Evolutionary conservation across 2,329 filamentous ascomycete species (phyloP).

Genomic region (Mariannaea elegans): DNA sequence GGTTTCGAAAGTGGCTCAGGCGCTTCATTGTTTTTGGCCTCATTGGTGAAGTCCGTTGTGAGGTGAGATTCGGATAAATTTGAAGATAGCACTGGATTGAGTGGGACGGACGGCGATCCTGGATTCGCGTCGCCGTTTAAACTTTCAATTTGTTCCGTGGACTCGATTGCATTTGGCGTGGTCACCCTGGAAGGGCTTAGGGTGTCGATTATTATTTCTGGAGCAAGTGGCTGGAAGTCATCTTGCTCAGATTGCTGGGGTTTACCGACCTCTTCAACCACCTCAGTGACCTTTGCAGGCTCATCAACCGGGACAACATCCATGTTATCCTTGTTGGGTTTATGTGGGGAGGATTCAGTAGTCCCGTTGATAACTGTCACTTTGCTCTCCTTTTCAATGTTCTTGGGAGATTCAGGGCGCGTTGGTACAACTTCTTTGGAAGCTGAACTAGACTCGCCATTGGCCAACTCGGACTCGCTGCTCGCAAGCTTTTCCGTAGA

Average conservation of each 20-base stretch:
- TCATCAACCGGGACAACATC: slow-evolving; percentile 29
- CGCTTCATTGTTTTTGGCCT: slow-evolving; percentile 18
- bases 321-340: slow-evolving; percentile 27
- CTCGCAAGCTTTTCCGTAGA: slow-evolving; percentile 21
- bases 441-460: slow-evolving; percentile 15
- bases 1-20: slow-evolving; percentile 27
- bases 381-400: slow-evolving; percentile 26
- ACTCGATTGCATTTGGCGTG: not conserved
- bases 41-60: not conserved
- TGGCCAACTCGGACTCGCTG: slow-evolving; percentile 14
- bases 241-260: not conserved
- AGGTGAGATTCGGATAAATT: slow-evolving; percentile 22
- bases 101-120: not conserved
- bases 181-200: slow-evolving; percentile 11
- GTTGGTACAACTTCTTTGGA: slow-evolving; percentile 9
- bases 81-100: slow-evolving; percentile 13
- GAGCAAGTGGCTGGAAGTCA: not conserved
- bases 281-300: slow-evolving; percentile 27
- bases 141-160: slow-evolving; percentile 12
- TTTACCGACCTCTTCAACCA: not conserved
- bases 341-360: slow-evolving; percentile 15
- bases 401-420: slow-evolving; percentile 10
- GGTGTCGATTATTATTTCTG: slow-evolving; percentile 7
- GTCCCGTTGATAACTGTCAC: slow-evolving; percentile 16
- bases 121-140: slow-evolving; percentile 13